Evolutionary conservation across 2,329 filamentous ascomycete species (phyloP), one percentile per base, ranked within the genome.

Genomic region (Neofusicoccum cordaticola): DNA sequence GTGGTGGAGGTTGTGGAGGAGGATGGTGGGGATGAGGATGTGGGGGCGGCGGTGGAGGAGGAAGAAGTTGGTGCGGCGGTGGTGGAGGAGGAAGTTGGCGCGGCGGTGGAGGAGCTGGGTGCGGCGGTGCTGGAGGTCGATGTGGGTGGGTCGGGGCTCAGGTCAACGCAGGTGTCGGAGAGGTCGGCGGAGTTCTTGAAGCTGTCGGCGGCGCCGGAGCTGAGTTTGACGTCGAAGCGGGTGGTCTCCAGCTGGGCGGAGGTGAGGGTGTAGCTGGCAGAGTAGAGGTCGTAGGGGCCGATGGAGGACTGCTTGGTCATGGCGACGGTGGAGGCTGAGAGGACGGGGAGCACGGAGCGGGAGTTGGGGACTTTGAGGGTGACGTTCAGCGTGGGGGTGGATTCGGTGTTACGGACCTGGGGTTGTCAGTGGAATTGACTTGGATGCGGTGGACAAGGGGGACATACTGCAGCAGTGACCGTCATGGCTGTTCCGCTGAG

Each of bases 401-500:
- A 44, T 31, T 56, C 48, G 12, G 56, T 62, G 42, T 65, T 68
- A 8, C 72, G 71, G 50, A 73, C 63, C 63, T 65, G 9, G 1
- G 19, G 15, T 12, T 47, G n/a, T 62, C 4, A 17, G 41, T 35
- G 31, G 27, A n/a, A 15, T 6, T 22, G 3, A 31, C 19, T 5
- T 31, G 15, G n/a, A 57, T 31, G 13, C 37, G 17, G 34, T 15
- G 27, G 45, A 13, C 2, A 34, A n/a, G 2, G n/a, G n/a, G 8
- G 8, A 6, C 65, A 58, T 13, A 67, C 67, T 34, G 71, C 73
- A 50, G 73, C 73, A 31, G 70, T 66, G 17, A 71, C 67, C 8
- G 69, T 71, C 31, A 74, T 60, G n/a, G 52, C 52, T 13, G 69
- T 69, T 8, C 57, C 64, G 34, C 39, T 56, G 15, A 86, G 73